Evolutionary conservation across 2,329 filamentous ascomycete species (phyloP).

Genomic region (Alternaria sp.): DNA sequence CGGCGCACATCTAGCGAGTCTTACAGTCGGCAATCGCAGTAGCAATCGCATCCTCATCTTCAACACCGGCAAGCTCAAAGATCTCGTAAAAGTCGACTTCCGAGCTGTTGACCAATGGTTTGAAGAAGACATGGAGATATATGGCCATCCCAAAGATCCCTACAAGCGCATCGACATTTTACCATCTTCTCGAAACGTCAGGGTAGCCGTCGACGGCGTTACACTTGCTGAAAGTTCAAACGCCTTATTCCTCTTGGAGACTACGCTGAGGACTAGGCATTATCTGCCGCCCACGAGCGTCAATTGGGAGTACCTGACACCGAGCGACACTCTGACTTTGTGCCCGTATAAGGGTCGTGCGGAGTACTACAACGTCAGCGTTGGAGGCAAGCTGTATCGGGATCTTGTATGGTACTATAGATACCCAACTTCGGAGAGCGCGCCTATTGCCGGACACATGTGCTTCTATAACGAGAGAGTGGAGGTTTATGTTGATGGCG

Average conservation of each 20-base stretch:
- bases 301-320: conserved; percentile 53
- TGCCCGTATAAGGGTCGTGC: conserved; percentile 74
- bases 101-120: conserved; percentile 54
- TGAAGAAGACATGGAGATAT: conserved; percentile 66
- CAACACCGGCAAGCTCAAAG: conserved; percentile 23
- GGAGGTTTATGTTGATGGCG: conserved; percentile 65
- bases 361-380: conserved; percentile 64
- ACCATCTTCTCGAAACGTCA: conserved; percentile 60
- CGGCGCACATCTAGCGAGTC: conserved; percentile 25
- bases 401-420: conserved; percentile 70
- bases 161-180: conserved; percentile 70
- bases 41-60: conserved; percentile 39
- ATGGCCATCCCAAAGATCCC: conserved; percentile 70
- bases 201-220: conserved; percentile 57
- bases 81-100: conserved; percentile 43
- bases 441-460: conserved; percentile 60
- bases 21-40: conserved; percentile 24
- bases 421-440: conserved; percentile 63
- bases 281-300: conserved; percentile 64
- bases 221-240: conserved; percentile 54
- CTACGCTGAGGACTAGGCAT: conserved; percentile 63
- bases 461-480: conserved; percentile 75
- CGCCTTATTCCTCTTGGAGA: conserved; percentile 65
- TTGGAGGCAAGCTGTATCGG: conserved; percentile 53
- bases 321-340: conserved; percentile 60